phyloP scores from a whole-genome alignment of 805 yeast species.

The Kregervanrija delftensis region DNA sequence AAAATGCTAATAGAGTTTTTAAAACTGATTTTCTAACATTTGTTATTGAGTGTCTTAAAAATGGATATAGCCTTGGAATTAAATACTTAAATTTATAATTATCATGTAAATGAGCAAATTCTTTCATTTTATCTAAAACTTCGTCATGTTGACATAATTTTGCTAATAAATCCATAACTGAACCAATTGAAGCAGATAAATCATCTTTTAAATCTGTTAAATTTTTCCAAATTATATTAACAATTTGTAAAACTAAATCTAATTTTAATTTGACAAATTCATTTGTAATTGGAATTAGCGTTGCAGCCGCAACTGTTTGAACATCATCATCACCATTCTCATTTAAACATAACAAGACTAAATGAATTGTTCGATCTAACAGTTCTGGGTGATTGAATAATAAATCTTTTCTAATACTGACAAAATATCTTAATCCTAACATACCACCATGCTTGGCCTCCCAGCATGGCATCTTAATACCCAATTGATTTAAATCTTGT shows the following conservation, averaged over 20 bases:
- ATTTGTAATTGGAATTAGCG: conserved; percentile 82
- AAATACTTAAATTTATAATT: conserved; percentile 52
- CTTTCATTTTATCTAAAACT: conserved; percentile 67
- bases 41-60: conserved; percentile 86
- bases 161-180: conserved; percentile 90
- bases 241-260: conserved; percentile 39
- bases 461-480: conserved; percentile 61
- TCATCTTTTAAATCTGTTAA: conserved; percentile 83
- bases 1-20: conserved; percentile 70
- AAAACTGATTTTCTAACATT: conserved; percentile 87
- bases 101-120: conserved; percentile 34
- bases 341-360: conserved; percentile 79
- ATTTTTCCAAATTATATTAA: conserved; percentile 84
- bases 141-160: conserved; percentile 76
- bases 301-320: conserved; percentile 93
- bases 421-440: conserved; percentile 87
- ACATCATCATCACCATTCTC: conserved; percentile 92
- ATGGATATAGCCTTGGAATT: conserved; percentile 90
- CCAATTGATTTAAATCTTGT: conserved; percentile 44
- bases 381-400: conserved; percentile 50
- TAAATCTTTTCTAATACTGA: conserved; percentile 80
- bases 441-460: conserved; percentile 98
- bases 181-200: conserved; percentile 88
- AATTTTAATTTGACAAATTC: conserved; percentile 68
- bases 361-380: conserved; percentile 65